These are phyloP conservation scores for Bidens hawaiensis DNA, from an alignment of 140 eudicot genomes.

Conservation along the genomic window DNA sequence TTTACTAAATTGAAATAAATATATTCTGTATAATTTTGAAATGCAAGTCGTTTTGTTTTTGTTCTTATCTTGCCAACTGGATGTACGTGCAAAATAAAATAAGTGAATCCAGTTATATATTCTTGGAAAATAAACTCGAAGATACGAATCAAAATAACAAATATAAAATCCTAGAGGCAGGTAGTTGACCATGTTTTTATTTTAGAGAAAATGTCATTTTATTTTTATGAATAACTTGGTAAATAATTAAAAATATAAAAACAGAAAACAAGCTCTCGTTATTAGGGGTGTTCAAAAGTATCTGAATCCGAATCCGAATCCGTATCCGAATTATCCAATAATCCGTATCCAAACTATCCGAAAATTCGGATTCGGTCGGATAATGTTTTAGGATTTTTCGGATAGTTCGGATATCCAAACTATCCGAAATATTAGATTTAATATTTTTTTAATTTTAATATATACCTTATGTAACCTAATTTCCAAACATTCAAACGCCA, in stretches of 20 bases:
- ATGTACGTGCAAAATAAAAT: background rate
- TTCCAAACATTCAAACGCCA: too few relatives aligned
- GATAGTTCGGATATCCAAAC: too few relatives aligned
- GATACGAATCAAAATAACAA: background rate
- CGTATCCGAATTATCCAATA: too few relatives aligned
- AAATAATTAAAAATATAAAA: background rate
- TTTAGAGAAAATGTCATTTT: background rate
- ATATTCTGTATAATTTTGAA: background rate
- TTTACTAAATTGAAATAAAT: too few relatives aligned
- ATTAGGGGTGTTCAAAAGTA: too few relatives aligned
- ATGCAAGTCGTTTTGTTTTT: background rate
- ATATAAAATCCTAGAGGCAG: background rate
- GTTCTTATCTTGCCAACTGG: slow-evolving; percentile 13
- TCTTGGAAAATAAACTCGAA: background rate
- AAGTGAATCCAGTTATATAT: background rate
- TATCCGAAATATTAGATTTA: too few relatives aligned
- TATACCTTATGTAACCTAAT: too few relatives aligned
- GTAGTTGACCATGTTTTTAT: background rate
- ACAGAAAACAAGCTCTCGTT: background rate
- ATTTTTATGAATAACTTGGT: background rate
- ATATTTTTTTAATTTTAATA: too few relatives aligned
- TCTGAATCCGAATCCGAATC: too few relatives aligned
- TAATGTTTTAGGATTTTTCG: too few relatives aligned
- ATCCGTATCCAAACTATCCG: too few relatives aligned
- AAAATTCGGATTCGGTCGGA: too few relatives aligned